These are phyloP conservation scores for Sordaria brevicollis DNA, from an alignment of 495 filamentous ascomycete species.

Conservation along the genomic window DNA sequence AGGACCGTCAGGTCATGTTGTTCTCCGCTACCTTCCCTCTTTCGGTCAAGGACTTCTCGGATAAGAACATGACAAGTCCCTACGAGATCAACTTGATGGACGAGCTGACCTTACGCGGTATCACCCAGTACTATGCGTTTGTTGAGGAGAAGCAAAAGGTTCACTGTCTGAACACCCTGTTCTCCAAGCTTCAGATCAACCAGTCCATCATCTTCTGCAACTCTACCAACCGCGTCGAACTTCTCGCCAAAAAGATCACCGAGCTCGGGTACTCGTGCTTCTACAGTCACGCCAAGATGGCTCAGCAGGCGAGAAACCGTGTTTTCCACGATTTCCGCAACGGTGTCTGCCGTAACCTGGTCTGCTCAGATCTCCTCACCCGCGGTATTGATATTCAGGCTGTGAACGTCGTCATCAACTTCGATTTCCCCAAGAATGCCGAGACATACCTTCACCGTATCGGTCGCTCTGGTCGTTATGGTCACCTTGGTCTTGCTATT, in stretches of 20 bases:
- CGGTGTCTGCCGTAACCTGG: slow-evolving; percentile 92
- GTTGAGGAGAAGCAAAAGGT: slow-evolving; percentile 99
- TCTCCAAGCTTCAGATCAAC: slow-evolving; percentile 98
- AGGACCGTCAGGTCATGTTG: slow-evolving; percentile 96
- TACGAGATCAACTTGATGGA: slow-evolving; percentile 99
- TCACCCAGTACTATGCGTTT: slow-evolving; percentile 98
- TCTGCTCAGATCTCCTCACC: slow-evolving; percentile 95
- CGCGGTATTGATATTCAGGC: slow-evolving; percentile 99
- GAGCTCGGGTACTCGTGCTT: slow-evolving; percentile 99
- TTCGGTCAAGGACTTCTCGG: slow-evolving; percentile 94
- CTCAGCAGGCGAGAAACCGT: slow-evolving; percentile 92
- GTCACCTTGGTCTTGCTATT: slow-evolving; percentile 93
- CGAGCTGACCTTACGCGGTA: slow-evolving; percentile 92
- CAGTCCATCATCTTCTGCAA: slow-evolving; percentile 99
- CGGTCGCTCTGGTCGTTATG: slow-evolving; percentile 92
- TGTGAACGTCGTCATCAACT: slow-evolving; percentile 99
- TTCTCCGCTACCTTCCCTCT: slow-evolving; percentile 96
- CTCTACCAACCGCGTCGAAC: slow-evolving; percentile 93
- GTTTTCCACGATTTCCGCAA: slow-evolving; percentile 99
- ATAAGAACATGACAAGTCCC: slow-evolving; percentile 90
- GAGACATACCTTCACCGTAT: slow-evolving; percentile 99
- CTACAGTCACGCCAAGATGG: slow-evolving; percentile 97
- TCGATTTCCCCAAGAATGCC: slow-evolving; percentile 98
- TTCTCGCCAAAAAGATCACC: slow-evolving; percentile 98
- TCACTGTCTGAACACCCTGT: slow-evolving; percentile 96